phyloP scores from a whole-genome alignment of 352 stramenopile species.

The Thraustochytrium sp. region DNA sequence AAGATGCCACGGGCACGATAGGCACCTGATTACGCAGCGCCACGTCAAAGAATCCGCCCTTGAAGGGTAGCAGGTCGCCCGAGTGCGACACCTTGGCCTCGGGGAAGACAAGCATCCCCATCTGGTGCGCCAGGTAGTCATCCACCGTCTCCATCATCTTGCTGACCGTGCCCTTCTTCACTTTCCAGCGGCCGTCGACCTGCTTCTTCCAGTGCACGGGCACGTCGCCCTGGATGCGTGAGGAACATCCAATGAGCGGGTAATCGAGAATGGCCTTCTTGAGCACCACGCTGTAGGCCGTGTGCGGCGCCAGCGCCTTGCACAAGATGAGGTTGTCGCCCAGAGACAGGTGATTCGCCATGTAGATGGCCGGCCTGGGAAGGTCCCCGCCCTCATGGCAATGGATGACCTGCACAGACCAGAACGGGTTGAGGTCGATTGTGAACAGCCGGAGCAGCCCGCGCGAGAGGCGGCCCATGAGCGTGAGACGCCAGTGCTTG shows the following conservation, averaged over 20 bases:
- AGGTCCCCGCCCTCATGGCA: too few species aligned
- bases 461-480: too few species aligned
- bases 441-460: too few species aligned
- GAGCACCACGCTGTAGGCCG: neutral
- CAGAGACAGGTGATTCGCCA: too few species aligned
- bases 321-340: too few species aligned
- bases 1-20: neutral
- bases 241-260: neutral
- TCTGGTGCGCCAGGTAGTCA: neutral
- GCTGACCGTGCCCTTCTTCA: neutral
- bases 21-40: neutral
- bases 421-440: too few species aligned
- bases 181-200: neutral
- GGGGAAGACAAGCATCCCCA: neutral
- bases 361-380: too few species aligned
- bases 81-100: neutral
- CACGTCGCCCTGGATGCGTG: neutral
- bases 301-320: neutral
- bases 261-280: neutral
- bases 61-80: neutral
- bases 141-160: neutral
- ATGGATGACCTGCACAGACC: too few species aligned
- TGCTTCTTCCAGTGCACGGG: neutral
- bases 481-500: neutral
- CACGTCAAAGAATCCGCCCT: constrained; percentile 1